Evolutionary conservation across 305 asterid genomes (phyloP), one percentile per base, ranked within the genome.

Genomic region (Ruellia speciosa): DNA sequence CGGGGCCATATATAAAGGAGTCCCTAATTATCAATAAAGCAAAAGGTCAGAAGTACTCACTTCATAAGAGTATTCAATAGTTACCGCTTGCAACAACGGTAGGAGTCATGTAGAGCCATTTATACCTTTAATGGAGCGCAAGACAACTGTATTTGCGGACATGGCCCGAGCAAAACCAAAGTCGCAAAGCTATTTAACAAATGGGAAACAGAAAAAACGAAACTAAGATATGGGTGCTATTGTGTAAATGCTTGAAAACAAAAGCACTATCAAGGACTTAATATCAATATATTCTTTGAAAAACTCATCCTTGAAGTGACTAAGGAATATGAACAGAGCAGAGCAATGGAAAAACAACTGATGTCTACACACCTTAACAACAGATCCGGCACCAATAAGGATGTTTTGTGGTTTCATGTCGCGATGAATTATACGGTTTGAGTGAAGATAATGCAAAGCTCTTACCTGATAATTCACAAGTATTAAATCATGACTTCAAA

Each of bases 141-240:
- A 69, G 60, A 93, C 97, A 66, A 93, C 99, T 18, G 97, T 93
- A 74, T 89, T 93, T 66, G 99, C 86, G 55, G 99, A 93, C 97
- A 93, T 93, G 53, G 99, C 96, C 40, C 99, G 88, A 51, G 99
- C 99, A 83, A 93, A 93, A 64, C 99, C 99, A 75, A 93, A 89
- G 74, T 89, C 99, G 58, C 99, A 89, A 54, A 93, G 97, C 99
- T 93, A 72, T 71, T 62, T 67, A 63, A 71, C 56, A 55, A 58
- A 54, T 43, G 62, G 68, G 54, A 63, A 70, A 53, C 60, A 66
- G n/a, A 54, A 67, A 48, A 52, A 62, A 55, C 24, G n/a, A 46
- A 50, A 31, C 31, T 56, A 16, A 56, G 54, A 40, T 55, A 20
- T 55, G 53, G 19, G 24, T 46, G 43, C 56, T 62, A 47, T 15